phyloP scores from a whole-genome alignment of 305 asterid species.

The Caryopteris hybrid region DNA sequence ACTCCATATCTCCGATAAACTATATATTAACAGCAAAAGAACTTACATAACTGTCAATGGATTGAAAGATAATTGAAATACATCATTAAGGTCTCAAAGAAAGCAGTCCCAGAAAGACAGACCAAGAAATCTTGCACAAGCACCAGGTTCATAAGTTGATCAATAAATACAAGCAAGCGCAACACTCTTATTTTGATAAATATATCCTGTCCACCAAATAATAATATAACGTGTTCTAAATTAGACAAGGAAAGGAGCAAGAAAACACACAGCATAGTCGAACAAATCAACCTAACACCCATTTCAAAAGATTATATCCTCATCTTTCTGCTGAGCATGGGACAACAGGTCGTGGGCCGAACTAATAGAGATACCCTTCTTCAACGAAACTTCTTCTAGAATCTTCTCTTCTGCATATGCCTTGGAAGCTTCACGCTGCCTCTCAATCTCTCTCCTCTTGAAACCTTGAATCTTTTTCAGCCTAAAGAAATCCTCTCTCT shows the following conservation, averaged over 20 bases:
- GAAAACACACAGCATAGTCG: constrained; percentile 13
- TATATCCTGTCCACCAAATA: constrained; percentile 22
- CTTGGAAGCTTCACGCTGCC: constrained; percentile 57
- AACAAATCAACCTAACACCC: constrained; percentile 26
- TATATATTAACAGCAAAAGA: not conserved
- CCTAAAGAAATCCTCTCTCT: constrained; percentile 88
- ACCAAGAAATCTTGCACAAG: constrained; percentile 5
- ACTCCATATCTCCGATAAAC: not conserved
- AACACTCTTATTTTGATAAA: constrained; percentile 43
- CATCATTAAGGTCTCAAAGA: constrained; percentile 22
- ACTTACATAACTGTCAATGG: not conserved
- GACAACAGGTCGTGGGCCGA: constrained; percentile 49
- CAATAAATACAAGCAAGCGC: constrained; percentile 38
- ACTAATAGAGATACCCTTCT: constrained; percentile 37
- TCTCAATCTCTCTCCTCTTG: constrained; percentile 72
- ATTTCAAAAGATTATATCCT: constrained; percentile 75
- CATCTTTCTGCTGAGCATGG: constrained; percentile 46
- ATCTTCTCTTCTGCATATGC: constrained; percentile 48
- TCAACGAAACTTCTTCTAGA: constrained; percentile 49
- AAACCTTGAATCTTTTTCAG: constrained; percentile 87
- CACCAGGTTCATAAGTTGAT: not conserved
- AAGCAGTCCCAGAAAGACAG: constrained; percentile 4
- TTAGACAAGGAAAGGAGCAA: constrained; percentile 15
- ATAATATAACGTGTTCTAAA: constrained; percentile 24
- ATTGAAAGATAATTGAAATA: not conserved